phyloP scores from a whole-genome alignment of 495 filamentous ascomycete genomes.

The Mycothermus thermophilus region DNA sequence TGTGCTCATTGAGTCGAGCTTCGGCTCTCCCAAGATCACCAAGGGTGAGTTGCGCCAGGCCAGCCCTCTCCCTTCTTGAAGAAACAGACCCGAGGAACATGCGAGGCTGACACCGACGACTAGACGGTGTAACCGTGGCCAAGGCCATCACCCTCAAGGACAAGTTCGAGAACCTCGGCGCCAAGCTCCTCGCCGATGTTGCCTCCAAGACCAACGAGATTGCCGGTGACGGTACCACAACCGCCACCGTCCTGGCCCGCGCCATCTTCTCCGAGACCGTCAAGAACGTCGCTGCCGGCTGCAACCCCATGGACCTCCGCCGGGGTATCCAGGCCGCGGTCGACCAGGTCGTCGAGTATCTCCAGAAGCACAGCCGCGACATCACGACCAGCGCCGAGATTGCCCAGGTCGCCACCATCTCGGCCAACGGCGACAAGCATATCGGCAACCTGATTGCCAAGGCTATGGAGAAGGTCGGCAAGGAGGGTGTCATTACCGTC shows the following conservation, averaged over 20 bases:
- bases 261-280: conserved; percentile 99
- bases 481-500: conserved; percentile 98
- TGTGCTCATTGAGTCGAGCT: conserved; percentile 93
- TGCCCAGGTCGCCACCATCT: conserved; percentile 95
- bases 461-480: conserved; percentile 99
- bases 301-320: conserved; percentile 98
- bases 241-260: conserved; percentile 89
- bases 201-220: conserved; percentile 98
- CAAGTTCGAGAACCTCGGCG: conserved; percentile 99
- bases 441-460: conserved; percentile 91
- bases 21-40: conserved; percentile 97
- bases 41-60: conserved; percentile 85
- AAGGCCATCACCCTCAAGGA: conserved; percentile 87
- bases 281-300: conserved; percentile 98
- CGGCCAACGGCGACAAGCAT: conserved; percentile 90
- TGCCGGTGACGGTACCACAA: conserved; percentile 96
- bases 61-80: too few species aligned
- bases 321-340: conserved; percentile 94
- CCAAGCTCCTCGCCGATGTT: conserved; percentile 90
- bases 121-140: conserved; percentile 91
- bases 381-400: conserved; percentile 97
- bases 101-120: conserved; percentile 7
- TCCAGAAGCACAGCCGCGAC: conserved; percentile 86
- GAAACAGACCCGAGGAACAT: too few species aligned
- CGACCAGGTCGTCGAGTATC: conserved; percentile 82